A percentile compares a stretch with the other conserved stretches of the same genome.
Evolutionary conservation across 768 basidiomycete species (phyloP).

Genomic region (Tulasnella sp.): DNA sequence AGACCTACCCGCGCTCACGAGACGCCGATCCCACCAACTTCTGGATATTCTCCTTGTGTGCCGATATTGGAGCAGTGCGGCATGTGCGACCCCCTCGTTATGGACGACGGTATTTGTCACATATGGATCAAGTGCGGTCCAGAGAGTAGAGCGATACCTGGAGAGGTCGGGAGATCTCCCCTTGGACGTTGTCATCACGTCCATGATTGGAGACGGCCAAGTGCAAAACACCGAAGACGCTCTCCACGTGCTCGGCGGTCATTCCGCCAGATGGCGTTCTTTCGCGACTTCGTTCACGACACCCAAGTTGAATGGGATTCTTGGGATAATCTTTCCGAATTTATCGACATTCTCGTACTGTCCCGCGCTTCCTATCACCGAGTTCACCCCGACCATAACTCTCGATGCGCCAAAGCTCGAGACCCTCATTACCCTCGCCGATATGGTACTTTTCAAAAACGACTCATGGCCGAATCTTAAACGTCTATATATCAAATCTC

Average conservation of each 20-base stretch:
- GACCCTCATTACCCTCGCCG: background rate
- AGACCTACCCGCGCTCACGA: background rate
- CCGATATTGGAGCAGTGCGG: background rate
- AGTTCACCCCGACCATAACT: background rate
- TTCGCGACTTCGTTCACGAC: no score
- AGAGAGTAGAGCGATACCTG: background rate
- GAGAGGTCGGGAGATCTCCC: background rate
- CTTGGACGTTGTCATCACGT: background rate
- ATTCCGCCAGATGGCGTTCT: no score
- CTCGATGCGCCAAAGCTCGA: background rate
- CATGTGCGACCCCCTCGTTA: background rate
- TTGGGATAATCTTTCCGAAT: no score
- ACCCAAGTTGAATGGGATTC: no score
- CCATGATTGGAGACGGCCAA: background rate
- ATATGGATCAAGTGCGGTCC: background rate
- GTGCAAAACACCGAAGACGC: background rate
- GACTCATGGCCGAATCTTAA: background rate
- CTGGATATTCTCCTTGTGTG: background rate
- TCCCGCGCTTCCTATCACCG: background rate
- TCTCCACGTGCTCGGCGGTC: no score
- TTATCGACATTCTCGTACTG: no score
- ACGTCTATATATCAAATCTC: background rate
- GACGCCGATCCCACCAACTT: background rate
- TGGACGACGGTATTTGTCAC: background rate
- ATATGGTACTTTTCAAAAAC: background rate